Conservation (phyloP, 768 basidiomycete genomes). For the Suillus occidentalis region DNA sequence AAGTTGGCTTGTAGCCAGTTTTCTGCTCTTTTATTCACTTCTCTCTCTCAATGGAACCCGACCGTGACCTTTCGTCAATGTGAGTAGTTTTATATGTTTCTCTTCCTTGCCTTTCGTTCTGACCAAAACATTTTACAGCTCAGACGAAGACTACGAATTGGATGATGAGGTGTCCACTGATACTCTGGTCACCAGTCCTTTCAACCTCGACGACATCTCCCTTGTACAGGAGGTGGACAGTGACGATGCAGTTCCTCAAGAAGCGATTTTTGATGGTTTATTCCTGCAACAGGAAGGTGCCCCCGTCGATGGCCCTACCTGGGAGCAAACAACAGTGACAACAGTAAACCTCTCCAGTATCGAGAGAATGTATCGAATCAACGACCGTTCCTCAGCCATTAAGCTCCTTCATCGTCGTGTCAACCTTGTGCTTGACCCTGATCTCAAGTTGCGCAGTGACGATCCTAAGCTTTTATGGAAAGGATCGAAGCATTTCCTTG, state of each 20-base stretch:
- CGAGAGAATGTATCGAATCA: background rate
- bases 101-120: no score
- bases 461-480: background rate
- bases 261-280: background rate
- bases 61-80: no score
- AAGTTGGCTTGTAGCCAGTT: no score
- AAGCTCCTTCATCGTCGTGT: background rate
- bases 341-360: background rate
- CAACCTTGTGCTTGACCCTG: fast-evolving
- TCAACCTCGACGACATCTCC: background rate
- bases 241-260: background rate
- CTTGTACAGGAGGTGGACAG: background rate
- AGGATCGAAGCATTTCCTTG: background rate
- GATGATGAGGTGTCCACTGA: no score
- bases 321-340: background rate
- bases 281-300: background rate
- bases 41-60: no score
- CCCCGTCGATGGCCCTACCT: background rate
- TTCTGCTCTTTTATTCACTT: no score
- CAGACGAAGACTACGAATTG: no score
- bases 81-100: no score
- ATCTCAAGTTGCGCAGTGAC: background rate
- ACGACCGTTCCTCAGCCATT: background rate
- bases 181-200: background rate
- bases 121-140: no score